Base-by-base conservation (phyloP, 164 flowering plant species). In the Vitis amurensis region DNA sequence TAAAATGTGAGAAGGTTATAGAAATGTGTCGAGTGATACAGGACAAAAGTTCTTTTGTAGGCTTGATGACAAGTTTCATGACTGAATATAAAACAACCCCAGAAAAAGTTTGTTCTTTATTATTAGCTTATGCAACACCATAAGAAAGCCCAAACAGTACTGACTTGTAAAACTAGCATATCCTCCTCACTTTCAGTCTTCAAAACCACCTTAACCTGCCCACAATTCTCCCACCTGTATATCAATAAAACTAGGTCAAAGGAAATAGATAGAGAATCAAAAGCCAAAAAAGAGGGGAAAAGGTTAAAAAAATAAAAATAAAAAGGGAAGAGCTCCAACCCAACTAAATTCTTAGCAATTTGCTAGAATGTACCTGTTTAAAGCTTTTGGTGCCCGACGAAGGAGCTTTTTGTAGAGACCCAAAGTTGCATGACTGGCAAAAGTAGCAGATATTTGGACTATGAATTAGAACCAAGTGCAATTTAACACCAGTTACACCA, bases 151-250 rank as follows among this genome's bases (percentile, higher is more conserved):
- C 9, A 15, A 53, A n/a, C 47, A 17, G 31, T 31, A 78, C 85
- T 76, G 61, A 93, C 98, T 69, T 96, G 98, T 78, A 96, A 76
- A 77, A 76, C 76, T 55, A 96, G 87, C 88, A 96, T 75, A 60
- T 93, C 97, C 17, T 93, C 95, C 79, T 96, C 98, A 63, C 88
- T 88, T 72, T 96, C 99, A 53, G 74, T 86, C 84, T 92, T 96
- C 77, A 96, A 79, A 52, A 96, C 99, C 69, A 96, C 98, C 82
- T 93, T 96, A 66, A 95, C 97, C 85, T 96, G 99, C 59, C 97
- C 97, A 68, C 95, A 93, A 89, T 85, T 91, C 78, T 96, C 99
- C 99, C 99, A 96, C 79, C 99, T 95, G 86, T 77, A 85, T 59
- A 55, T 37, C 31, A 49, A 56, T 48, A 75, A 52, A 71, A 57